Conservation (phyloP, 345 rosid species). For the Aegle marmelos region DNA sequence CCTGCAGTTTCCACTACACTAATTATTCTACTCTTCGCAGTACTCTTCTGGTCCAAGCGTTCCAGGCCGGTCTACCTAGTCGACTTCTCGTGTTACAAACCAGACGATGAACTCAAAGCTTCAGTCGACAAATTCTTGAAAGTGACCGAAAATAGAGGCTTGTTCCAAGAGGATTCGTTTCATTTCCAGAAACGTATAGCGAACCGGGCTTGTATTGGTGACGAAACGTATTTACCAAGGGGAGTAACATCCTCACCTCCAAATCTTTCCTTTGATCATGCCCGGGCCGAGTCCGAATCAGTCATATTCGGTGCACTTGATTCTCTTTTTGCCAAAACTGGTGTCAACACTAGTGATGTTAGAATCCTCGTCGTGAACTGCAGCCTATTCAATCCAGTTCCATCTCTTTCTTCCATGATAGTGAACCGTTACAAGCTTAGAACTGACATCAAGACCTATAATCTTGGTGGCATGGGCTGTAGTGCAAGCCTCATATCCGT, state of each 20-base stretch:
- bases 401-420: conserved; percentile 47
- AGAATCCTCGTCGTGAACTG: conserved; percentile 49
- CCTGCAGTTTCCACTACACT: conserved; percentile 35
- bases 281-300: conserved; percentile 43
- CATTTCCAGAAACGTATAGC: neutral
- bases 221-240: too few relatives aligned
- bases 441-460: conserved; percentile 42
- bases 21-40: conserved; percentile 25
- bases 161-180: neutral
- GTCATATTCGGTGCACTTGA: conserved; percentile 52
- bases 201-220: too few relatives aligned
- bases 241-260: too few relatives aligned
- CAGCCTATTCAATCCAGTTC: conserved; percentile 48
- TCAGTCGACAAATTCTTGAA: neutral
- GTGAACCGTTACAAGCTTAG: conserved; percentile 49
- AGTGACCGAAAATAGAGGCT: neutral
- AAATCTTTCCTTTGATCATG: conserved; percentile 19
- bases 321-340: conserved; percentile 39
- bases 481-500: conserved; percentile 22
- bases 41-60: conserved; percentile 40
- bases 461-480: conserved; percentile 65
- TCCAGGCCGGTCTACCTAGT: conserved; percentile 40
- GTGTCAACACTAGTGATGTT: conserved; percentile 42
- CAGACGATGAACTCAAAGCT: neutral
- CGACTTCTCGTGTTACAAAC: conserved; percentile 23